These are phyloP conservation scores for Amphibolis antarctica DNA, from an alignment of 106 monocot species.

Conservation along the genomic window DNA sequence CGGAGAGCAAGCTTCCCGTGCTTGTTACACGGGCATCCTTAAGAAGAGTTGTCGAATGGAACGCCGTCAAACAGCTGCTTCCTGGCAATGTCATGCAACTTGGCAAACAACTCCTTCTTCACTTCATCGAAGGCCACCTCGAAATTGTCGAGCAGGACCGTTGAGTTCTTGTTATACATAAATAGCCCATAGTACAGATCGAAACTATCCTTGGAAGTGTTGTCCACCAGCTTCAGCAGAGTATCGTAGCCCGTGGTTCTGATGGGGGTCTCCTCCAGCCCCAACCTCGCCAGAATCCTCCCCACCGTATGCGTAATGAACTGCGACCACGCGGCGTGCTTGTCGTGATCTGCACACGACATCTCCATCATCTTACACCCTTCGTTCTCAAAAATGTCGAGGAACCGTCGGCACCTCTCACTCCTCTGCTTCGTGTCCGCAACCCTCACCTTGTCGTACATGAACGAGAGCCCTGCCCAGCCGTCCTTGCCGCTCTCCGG, in stretches of 20 bases:
- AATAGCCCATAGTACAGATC: conserved; percentile 63
- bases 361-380: conserved; percentile 76
- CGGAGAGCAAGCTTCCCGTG: no score
- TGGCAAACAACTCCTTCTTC: conserved; percentile 47
- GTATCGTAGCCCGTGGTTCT: conserved; percentile 64
- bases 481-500: conserved; percentile 52
- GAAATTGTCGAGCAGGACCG: conserved; percentile 39
- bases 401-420: conserved; percentile 27
- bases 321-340: conserved; percentile 42
- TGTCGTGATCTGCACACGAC: conserved; percentile 51
- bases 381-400: conserved; percentile 38
- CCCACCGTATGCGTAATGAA: conserved; percentile 69
- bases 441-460: conserved; percentile 50
- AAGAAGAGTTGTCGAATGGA: no score
- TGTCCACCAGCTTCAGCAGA: conserved; percentile 40
- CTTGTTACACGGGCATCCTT: no score
- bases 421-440: conserved; percentile 7
- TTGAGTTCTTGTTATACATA: conserved; percentile 63
- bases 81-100: conserved; percentile 34
- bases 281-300: conserved; percentile 33
- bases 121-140: conserved; percentile 37
- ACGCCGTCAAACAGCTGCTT: conserved; percentile 38
- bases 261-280: conserved; percentile 34
- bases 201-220: conserved; percentile 48
- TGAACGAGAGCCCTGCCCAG: conserved; percentile 50